phyloP scores from a whole-genome alignment of 345 rosid species.

The Arabidopsis arenosa region DNA sequence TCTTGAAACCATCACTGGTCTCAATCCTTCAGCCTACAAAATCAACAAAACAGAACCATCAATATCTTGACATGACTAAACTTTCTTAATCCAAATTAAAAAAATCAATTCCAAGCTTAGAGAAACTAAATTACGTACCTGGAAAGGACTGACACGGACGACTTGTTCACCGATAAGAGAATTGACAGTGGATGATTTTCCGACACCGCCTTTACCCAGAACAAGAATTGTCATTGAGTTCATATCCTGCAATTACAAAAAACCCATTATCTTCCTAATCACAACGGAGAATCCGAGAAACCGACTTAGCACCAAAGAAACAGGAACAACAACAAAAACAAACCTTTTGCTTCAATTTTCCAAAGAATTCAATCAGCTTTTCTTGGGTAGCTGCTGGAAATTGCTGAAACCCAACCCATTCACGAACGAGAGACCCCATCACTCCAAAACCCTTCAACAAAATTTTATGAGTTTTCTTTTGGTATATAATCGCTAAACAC shows the following conservation, averaged over 20 bases:
- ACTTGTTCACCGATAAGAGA: constrained; percentile 83
- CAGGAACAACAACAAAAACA: neutral
- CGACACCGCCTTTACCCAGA: constrained; percentile 87
- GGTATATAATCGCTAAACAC: neutral
- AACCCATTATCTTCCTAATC: neutral
- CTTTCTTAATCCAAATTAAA: constrained; percentile 15
- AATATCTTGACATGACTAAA: neutral
- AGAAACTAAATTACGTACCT: constrained; percentile 44
- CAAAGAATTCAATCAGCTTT: constrained; percentile 64
- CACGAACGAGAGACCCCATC: constrained; percentile 66
- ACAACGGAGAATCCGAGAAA: constrained; percentile 27
- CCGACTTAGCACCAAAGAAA: neutral
- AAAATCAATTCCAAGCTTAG: neutral
- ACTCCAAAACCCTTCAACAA: constrained; percentile 28
- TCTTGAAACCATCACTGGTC: constrained; percentile 83
- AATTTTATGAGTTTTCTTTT: neutral
- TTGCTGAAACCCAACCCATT: constrained; percentile 81
- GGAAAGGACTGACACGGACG: constrained; percentile 75
- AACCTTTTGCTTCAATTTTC: constrained; percentile 78
- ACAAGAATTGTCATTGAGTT: constrained; percentile 76
- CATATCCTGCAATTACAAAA: constrained; percentile 57
- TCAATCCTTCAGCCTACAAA: constrained; percentile 65
- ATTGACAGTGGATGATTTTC: constrained; percentile 86
- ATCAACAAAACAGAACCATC: neutral
- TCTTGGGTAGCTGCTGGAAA: constrained; percentile 74